phyloP scores from a whole-genome alignment of 2,329 filamentous ascomycete species.

The Trichoderma pleuroti region DNA sequence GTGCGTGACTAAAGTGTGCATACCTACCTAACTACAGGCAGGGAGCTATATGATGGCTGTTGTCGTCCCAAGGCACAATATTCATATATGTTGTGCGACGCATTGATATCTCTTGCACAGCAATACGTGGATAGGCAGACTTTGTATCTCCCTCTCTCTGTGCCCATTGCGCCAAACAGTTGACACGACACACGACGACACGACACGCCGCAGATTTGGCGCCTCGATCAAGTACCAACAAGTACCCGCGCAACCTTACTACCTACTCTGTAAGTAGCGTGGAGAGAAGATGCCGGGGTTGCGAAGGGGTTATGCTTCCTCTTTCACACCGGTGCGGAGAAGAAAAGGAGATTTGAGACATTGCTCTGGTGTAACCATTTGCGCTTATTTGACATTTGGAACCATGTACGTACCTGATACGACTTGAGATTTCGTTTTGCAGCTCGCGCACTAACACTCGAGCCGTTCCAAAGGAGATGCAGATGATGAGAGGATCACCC shows the following conservation, averaged over 20 bases:
- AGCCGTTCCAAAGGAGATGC: not conserved
- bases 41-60: constrained; percentile 11
- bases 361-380: not conserved
- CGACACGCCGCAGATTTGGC: not conserved
- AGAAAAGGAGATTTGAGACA: constrained; percentile 8
- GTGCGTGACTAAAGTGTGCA: not conserved
- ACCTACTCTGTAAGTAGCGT: not conserved
- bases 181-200: constrained; percentile 5
- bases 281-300: not conserved
- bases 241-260: not conserved
- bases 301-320: not conserved
- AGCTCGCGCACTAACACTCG: not conserved
- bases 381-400: not conserved
- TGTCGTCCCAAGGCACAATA: constrained; percentile 2
- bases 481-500: not conserved
- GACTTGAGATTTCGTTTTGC: not conserved
- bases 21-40: not conserved
- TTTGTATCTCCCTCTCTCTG: not conserved
- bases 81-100: constrained; percentile 16
- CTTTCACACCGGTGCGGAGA: constrained; percentile 10
- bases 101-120: not conserved
- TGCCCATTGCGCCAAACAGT: not conserved
- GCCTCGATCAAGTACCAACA: not conserved
- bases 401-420: not conserved
- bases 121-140: not conserved